Conservation (phyloP, 2,329 filamentous ascomycete genomes). For the Cryphonectria nitschkei region DNA sequence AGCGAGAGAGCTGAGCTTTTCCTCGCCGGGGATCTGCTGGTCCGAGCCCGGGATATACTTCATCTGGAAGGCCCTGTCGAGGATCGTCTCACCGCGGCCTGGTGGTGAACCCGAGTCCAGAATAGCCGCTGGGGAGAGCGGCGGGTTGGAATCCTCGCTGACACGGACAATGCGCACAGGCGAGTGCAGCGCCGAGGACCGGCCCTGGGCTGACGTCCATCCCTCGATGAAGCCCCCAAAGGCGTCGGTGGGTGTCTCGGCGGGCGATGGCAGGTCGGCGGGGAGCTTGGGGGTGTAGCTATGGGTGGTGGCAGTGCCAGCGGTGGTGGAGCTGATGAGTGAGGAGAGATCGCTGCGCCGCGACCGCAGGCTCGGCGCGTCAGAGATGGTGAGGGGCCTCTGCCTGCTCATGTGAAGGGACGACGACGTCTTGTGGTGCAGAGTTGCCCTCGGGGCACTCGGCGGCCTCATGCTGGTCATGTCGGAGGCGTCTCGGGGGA, state of each 20-base stretch:
- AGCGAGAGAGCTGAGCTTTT: constrained; percentile 66
- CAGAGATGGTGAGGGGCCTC: constrained; percentile 57
- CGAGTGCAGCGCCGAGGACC: constrained; percentile 61
- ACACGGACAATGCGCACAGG: constrained; percentile 55
- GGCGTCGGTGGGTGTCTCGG: constrained; percentile 56
- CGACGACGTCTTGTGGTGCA: constrained; percentile 54
- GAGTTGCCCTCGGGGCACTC: constrained; percentile 46
- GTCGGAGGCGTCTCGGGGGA: constrained; percentile 46
- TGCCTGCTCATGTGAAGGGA: constrained; percentile 55
- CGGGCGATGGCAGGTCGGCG: constrained; percentile 60
- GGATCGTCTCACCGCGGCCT: constrained; percentile 63
- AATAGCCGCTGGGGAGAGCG: constrained; percentile 39
- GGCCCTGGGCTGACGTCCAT: constrained; percentile 63
- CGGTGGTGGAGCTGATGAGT: constrained; percentile 51
- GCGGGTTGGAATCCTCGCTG: constrained; percentile 56
- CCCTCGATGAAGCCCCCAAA: constrained; percentile 62
- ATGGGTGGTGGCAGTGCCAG: constrained; percentile 46
- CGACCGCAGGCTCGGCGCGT: constrained; percentile 64
- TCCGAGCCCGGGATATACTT: constrained; percentile 65
- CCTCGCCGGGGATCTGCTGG: constrained; percentile 56
- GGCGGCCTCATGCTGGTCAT: constrained; percentile 44
- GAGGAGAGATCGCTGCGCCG: constrained; percentile 66
- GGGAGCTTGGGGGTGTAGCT: constrained; percentile 57
- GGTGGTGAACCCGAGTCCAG: constrained; percentile 55
- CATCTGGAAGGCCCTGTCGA: constrained; percentile 69